Conservation (phyloP, 441 rosid species). For the Isatis lusitanica region DNA sequence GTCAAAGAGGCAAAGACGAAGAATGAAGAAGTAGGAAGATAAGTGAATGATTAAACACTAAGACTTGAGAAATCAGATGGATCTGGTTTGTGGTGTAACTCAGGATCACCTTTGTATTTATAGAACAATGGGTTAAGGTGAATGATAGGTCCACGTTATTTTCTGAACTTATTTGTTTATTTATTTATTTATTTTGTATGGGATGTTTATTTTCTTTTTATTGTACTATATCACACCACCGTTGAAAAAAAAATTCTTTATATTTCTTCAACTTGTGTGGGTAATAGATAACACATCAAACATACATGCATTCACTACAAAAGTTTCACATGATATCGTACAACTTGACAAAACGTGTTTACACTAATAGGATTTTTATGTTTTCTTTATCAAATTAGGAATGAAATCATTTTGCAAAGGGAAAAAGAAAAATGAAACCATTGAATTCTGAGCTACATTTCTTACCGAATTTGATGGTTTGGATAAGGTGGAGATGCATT, state of each 20-base stretch:
- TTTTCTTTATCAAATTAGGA: neutral
- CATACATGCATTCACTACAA: neutral
- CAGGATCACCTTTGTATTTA: slow-evolving; percentile 11
- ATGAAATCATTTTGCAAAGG: neutral
- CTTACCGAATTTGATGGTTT: neutral
- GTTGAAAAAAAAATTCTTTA: neutral
- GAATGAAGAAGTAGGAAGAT: neutral
- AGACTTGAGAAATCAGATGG: slow-evolving; percentile 9
- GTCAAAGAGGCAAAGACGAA: neutral
- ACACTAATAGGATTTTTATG: neutral
- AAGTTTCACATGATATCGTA: neutral
- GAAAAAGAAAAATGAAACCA: neutral
- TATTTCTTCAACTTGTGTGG: no score
- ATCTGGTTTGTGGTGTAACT: slow-evolving; percentile 17
- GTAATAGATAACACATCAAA: no score
- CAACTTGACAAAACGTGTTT: neutral
- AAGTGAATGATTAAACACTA: neutral
- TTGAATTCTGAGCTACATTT: neutral
- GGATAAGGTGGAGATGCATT: neutral
- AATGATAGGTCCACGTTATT: slow-evolving; percentile 21
- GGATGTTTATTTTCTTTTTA: neutral
- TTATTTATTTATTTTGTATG: neutral
- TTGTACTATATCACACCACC: neutral
- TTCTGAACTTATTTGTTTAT: neutral
- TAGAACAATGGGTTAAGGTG: slow-evolving; percentile 18